Conservation (phyloP, 805 yeast genomes). For the Yarrowia deformans region DNA sequence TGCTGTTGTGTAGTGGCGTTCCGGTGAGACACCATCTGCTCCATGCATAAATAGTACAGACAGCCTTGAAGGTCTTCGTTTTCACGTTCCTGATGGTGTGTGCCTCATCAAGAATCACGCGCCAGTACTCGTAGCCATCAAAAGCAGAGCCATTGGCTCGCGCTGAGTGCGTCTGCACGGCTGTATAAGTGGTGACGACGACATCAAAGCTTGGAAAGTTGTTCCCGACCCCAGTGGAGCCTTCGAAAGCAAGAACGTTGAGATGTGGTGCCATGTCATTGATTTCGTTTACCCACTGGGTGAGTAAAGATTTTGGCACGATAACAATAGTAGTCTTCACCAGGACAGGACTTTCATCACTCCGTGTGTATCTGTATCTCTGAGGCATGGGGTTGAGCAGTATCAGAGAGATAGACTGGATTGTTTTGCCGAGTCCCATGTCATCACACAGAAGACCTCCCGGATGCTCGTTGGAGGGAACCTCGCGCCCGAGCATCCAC, state of each 20-base stretch:
- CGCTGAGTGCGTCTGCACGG: not conserved
- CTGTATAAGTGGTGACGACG: not conserved
- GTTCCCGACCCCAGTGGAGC: not conserved
- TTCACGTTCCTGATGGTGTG: not conserved
- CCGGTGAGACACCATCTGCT: slow-evolving; percentile 1
- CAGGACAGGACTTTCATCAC: not conserved
- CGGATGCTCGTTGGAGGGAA: not conserved
- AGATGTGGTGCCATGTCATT: not conserved
- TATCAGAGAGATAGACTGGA: not conserved
- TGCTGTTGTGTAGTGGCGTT: not conserved
- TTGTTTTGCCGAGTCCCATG: not conserved
- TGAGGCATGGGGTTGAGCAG: not conserved
- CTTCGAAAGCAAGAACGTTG: not conserved
- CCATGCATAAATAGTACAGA: not conserved
- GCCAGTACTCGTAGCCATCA: not conserved
- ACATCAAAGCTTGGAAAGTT: not conserved
- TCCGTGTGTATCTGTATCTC: not conserved
- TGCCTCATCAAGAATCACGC: not conserved
- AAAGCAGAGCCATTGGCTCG: not conserved
- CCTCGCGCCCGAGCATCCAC: not conserved
- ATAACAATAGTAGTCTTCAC: not conserved
- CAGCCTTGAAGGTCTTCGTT: not conserved
- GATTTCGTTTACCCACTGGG: not conserved
- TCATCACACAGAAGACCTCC: slow-evolving; percentile 1
- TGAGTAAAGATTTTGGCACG: not conserved